phyloP scores from a whole-genome alignment of 1,284 basidiomycete species.

The Pseudozyma sp. region DNA sequence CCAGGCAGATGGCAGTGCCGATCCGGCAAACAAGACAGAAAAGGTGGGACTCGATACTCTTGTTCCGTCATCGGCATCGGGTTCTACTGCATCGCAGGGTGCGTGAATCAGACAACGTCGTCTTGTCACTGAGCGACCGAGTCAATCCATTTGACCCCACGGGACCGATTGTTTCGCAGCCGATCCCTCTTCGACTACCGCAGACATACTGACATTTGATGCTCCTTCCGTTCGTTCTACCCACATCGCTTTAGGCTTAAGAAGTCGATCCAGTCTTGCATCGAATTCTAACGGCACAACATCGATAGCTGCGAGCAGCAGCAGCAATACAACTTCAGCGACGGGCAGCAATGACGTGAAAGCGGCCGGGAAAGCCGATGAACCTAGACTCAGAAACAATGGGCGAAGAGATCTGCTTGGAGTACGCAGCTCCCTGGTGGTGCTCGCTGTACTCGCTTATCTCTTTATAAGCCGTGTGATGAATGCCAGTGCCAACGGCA shows the following conservation, averaged over 20 bases:
- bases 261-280: slow-evolving; percentile 10
- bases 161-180: slow-evolving; percentile 14
- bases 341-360: neutral
- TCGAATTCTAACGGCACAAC: neutral
- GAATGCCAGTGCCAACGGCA: slow-evolving; percentile 42
- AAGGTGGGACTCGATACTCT: slow-evolving; percentile 44
- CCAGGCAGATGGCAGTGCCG: slow-evolving; percentile 3
- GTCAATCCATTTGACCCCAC: neutral
- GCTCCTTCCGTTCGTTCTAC: neutral
- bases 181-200: neutral
- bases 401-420: slow-evolving; percentile 41
- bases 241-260: slow-evolving; percentile 13
- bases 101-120: slow-evolving; percentile 16
- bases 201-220: slow-evolving; percentile 8
- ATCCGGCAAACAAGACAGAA: slow-evolving; percentile 23
- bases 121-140: neutral
- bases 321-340: neutral
- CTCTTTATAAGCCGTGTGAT: slow-evolving; percentile 55
- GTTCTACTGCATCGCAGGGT: slow-evolving; percentile 42
- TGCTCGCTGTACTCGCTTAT: slow-evolving; percentile 53
- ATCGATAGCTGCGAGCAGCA: neutral
- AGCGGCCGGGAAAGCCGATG: slow-evolving; percentile 10
- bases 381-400: slow-evolving; percentile 17
- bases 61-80: slow-evolving; percentile 40
- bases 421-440: slow-evolving; percentile 46